Conservation (phyloP, 208 protist species). For the Acanthamoeba divionensis region DNA sequence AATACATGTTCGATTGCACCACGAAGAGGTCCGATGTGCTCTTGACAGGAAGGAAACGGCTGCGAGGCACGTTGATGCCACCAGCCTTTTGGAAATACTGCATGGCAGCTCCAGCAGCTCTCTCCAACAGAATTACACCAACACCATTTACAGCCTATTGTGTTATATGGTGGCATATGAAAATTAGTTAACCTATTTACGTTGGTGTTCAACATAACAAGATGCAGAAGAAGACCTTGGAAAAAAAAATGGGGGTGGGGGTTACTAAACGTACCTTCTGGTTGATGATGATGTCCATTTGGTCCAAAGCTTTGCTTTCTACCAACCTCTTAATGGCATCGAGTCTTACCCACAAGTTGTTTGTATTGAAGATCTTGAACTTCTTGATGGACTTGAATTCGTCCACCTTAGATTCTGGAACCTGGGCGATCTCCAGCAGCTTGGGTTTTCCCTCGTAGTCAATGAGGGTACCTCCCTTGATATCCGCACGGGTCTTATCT, state of each 20-base stretch:
- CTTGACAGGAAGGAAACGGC: slow-evolving; percentile 97
- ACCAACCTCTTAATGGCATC: slow-evolving; percentile 80
- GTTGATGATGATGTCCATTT: slow-evolving; percentile 87
- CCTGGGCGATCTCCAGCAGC: slow-evolving; percentile 87
- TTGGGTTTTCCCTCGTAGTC: slow-evolving; percentile 77
- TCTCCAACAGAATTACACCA: slow-evolving; percentile 84
- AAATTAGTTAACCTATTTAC: too few relatives aligned
- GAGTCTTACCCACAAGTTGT: slow-evolving; percentile 98
- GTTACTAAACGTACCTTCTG: slow-evolving; percentile 65
- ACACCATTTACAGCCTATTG: slow-evolving; percentile 56
- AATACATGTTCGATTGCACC: slow-evolving; percentile 93
- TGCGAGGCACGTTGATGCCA: slow-evolving; percentile 91
- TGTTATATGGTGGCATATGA: neutral
- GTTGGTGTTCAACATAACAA: neutral
- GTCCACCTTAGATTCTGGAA: slow-evolving; percentile 76
- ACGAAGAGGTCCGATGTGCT: slow-evolving; percentile 93
- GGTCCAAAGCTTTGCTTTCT: slow-evolving; percentile 46
- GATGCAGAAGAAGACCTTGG: neutral
- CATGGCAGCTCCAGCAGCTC: slow-evolving; percentile 94
- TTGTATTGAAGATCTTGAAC: slow-evolving; percentile 99
- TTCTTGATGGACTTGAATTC: slow-evolving; percentile 95
- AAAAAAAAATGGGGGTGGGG: neutral
- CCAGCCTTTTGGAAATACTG: slow-evolving; percentile 85
- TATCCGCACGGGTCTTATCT: slow-evolving; percentile 85
- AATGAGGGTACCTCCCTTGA: slow-evolving; percentile 89